Evolutionary conservation across 208 protist genomes (phyloP), one percentile per base, ranked within the genome.

Genomic region (Tritrichomonas musculus): DNA sequence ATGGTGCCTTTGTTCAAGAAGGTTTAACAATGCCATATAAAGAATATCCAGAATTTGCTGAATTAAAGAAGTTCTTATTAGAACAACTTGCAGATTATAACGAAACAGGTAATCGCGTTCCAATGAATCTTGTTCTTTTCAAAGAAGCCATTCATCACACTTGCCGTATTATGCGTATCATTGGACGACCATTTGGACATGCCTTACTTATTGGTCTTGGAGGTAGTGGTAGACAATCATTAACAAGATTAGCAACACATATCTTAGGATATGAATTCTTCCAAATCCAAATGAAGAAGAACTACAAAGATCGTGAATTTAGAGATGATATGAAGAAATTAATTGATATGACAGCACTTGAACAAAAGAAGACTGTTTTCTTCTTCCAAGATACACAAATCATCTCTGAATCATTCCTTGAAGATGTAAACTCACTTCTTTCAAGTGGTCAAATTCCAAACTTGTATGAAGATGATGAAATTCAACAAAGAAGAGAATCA

Each of bases 391-490:
- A 99, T 95, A 99, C 98, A 93, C 98, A 99, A 95, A 97, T 99
- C 93, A 97, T 98, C 93, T 94, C 99, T 60, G 94, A 97, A 41
- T 96, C 96, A 30, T 99, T 99, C 94, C 95, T 99, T 22, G 98
- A 99, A 95, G 98, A 99, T 95, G 96, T 99, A 39, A 99, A 99
- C 96, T 98, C 97, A 94, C 98, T 99, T 95, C 96, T 99, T 47
- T 97, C 97, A 92, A 97, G 96, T n/a, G 98, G 98, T 93, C 97
- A 99, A 96, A 97, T 99, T 57, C 97, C 98, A n/a, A 98, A 98
- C 95, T 96, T 99, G 30, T 99, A 99, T 94, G 95, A 94, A 53
- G 97, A 97, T 93, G 98, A 99, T 93, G 98, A 99, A 94, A 94
- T 98, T 49, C 94, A 96, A 92, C 96, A 97, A 80, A 97, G 99